phyloP scores from a whole-genome alignment of 805 yeast species.

The Ogataea polymorpha region DNA sequence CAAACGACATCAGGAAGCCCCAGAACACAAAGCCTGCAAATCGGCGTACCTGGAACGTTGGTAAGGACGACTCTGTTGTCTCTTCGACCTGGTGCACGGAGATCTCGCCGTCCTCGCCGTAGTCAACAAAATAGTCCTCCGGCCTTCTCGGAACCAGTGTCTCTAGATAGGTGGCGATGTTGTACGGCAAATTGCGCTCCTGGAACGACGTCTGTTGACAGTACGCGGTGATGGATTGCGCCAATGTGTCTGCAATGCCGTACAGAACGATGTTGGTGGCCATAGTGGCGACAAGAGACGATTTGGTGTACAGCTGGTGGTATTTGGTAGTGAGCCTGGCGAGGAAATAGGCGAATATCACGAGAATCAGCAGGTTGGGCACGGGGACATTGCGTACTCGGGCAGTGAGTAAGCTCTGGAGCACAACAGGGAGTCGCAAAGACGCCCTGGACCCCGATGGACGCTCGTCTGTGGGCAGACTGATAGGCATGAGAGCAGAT shows the following conservation, averaged over 20 bases:
- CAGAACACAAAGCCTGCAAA: constrained; percentile 78
- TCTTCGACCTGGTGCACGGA: neutral
- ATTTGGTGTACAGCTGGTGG: constrained; percentile 56
- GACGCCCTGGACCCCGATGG: neutral
- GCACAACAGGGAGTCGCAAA: neutral
- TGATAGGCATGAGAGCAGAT: constrained; percentile 4
- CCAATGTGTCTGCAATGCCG: constrained; percentile 89
- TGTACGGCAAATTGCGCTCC: constrained; percentile 16
- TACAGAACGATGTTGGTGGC: constrained; percentile 76
- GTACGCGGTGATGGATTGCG: constrained; percentile 60
- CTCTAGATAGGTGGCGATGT: constrained; percentile 19
- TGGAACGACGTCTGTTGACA: constrained; percentile 10
- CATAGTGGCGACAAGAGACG: constrained; percentile 73
- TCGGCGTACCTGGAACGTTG: constrained; percentile 59
- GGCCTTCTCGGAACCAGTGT: constrained; percentile 19
- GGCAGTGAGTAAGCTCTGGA: neutral
- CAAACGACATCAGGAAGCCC: constrained; percentile 82
- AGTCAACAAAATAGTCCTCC: constrained; percentile 33
- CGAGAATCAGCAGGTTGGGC: constrained; percentile 52
- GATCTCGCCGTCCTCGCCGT: constrained; percentile 22
- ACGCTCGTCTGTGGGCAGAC: constrained; percentile 1
- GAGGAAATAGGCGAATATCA: constrained; percentile 46
- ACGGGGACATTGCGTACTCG: constrained; percentile 45
- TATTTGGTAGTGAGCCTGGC: constrained; percentile 55
- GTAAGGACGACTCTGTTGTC: neutral